phyloP scores from a whole-genome alignment of 306 rosid genomes.

The Acacia confusa region DNA sequence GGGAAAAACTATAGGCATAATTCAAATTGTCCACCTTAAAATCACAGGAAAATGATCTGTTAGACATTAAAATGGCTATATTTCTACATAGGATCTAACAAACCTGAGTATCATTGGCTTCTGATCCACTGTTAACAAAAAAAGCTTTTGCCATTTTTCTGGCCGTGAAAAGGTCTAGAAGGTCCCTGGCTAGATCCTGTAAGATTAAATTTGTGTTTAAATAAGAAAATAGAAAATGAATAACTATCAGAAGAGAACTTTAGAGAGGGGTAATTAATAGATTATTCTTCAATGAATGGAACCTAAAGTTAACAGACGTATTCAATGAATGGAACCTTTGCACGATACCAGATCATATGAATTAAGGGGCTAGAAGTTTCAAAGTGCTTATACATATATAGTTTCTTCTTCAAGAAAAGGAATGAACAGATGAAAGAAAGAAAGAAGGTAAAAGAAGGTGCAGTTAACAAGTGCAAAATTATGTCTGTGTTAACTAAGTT shows the following conservation, averaged over 20 bases:
- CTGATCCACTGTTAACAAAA: conserved; percentile 92
- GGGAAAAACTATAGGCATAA: background rate
- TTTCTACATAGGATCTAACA: conserved; percentile 4
- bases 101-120: conserved; percentile 99
- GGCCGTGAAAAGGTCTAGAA: conserved; percentile 75
- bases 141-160: conserved; percentile 86
- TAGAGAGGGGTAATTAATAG: background rate
- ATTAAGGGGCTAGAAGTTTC: background rate
- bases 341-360: background rate
- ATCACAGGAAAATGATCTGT: conserved; percentile 17
- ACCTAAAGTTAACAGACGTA: background rate
- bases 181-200: conserved; percentile 89
- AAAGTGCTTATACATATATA: background rate
- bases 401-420: background rate
- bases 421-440: conserved; percentile 12
- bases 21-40: conserved; percentile 1
- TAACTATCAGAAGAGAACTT: conserved; percentile 12
- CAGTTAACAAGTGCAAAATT: conserved; percentile 6
- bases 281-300: background rate
- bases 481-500: conserved; percentile 5
- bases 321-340: background rate
- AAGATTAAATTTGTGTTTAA: conserved; percentile 5
- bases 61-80: conserved; percentile 28
- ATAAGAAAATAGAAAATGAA: background rate
- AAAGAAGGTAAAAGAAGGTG: conserved; percentile 12